phyloP scores from a whole-genome alignment of 139 green algal species.

The Coelastrella sp. region DNA sequence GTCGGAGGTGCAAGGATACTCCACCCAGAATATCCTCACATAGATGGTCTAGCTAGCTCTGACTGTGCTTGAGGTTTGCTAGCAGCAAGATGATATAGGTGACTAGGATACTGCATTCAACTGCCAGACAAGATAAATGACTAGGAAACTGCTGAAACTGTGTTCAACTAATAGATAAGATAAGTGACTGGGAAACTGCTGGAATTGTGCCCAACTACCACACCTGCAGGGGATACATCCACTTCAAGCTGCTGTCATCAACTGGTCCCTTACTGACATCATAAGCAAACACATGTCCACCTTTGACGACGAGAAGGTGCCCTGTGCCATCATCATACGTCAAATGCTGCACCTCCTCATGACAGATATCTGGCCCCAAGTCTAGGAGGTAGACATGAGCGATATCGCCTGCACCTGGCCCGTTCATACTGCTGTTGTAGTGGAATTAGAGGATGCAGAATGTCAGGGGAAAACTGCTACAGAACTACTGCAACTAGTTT shows the following conservation, averaged over 20 bases:
- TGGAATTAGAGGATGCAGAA: neutral
- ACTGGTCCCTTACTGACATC: neutral
- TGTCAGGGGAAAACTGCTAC: neutral
- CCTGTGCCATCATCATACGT: constrained; percentile 67
- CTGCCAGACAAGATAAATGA: no score
- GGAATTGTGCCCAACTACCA: neutral
- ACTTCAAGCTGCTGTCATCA: constrained; percentile 52
- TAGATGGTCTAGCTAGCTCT: no score
- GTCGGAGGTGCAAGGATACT: no score
- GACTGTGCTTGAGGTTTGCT: no score
- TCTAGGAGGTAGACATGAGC: constrained; percentile 59
- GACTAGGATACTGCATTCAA: no score
- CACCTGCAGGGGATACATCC: constrained; percentile 65
- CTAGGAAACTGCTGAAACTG: no score
- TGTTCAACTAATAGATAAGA: no score
- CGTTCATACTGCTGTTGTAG: neutral
- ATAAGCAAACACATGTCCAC: constrained; percentile 47
- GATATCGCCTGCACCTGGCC: neutral
- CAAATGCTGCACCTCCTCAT: constrained; percentile 64
- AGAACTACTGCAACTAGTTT: neutral
- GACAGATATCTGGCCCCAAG: constrained; percentile 52
- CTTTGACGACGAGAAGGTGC: constrained; percentile 66
- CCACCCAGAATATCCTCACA: no score
- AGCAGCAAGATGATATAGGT: no score
- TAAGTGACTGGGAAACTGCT: no score